A percentile compares a stretch with the other conserved stretches of the same genome.
Conservation (phyloP, 352 stramenopile species). For the Phytophthora nicotianae region DNA sequence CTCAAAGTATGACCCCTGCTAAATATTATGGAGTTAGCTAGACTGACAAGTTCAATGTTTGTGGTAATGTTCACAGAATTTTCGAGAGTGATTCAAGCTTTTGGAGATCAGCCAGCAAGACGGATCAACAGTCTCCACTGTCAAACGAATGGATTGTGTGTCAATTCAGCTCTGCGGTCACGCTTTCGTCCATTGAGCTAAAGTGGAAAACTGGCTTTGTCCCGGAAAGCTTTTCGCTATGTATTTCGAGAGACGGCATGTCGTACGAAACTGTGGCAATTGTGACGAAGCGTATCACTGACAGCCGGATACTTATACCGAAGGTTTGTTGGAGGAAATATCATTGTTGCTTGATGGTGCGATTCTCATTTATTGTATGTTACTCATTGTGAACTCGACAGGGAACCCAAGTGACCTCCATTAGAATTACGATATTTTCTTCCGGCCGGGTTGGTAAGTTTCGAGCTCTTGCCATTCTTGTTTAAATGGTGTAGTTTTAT, state of each 20-base stretch:
- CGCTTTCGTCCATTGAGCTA: slow-evolving; percentile 52
- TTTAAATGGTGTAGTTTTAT: slow-evolving; percentile 10
- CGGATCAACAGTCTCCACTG: slow-evolving; percentile 14
- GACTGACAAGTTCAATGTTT: not conserved
- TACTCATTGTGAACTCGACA: slow-evolving; percentile 18
- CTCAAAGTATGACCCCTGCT: slow-evolving; percentile 43
- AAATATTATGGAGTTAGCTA: not conserved
- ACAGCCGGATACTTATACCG: slow-evolving; percentile 47
- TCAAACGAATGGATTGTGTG: slow-evolving; percentile 58
- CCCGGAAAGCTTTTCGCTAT: slow-evolving; percentile 48
- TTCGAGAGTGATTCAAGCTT: slow-evolving; percentile 42
- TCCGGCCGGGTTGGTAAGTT: slow-evolving; percentile 32
- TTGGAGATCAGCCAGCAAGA: slow-evolving; percentile 49
- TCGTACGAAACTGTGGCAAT: slow-evolving; percentile 58
- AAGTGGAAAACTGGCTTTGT: slow-evolving; percentile 51
- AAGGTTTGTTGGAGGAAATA: slow-evolving; percentile 38
- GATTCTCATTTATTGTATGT: slow-evolving; percentile 1
- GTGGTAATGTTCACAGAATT: slow-evolving; percentile 32
- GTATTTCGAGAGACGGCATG: slow-evolving; percentile 50
- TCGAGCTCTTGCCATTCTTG: not conserved
- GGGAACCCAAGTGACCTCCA: slow-evolving; percentile 37
- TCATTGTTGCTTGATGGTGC: no score
- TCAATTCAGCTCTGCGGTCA: slow-evolving; percentile 52
- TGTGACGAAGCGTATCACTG: slow-evolving; percentile 31
- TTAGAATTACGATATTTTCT: slow-evolving; percentile 58